Conservation (phyloP, 2,329 filamentous ascomycete species). For the Apiospora hydei region DNA sequence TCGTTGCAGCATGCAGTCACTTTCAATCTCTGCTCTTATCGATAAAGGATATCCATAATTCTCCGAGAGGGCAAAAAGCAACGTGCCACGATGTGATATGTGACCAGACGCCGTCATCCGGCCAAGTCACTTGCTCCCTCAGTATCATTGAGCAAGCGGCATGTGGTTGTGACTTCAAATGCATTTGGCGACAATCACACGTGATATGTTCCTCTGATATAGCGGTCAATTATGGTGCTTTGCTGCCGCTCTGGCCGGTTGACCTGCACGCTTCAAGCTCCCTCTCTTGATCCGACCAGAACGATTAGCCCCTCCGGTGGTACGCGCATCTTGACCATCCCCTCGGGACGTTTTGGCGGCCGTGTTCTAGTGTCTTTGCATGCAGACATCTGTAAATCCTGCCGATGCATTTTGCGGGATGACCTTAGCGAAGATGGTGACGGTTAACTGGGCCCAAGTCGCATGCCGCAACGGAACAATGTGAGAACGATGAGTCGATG, state of each 20-base stretch:
- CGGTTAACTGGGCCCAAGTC: background rate
- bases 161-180: background rate
- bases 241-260: background rate
- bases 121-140: background rate
- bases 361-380: background rate
- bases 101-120: background rate
- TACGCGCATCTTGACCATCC: background rate
- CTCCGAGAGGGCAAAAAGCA: background rate
- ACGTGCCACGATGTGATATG: constrained; percentile 1
- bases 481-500: background rate
- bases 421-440: background rate
- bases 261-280: background rate
- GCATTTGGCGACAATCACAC: background rate
- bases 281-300: background rate
- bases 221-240: background rate
- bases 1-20: background rate
- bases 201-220: background rate
- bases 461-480: background rate
- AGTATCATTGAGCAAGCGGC: background rate
- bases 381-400: background rate
- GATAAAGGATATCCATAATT: background rate
- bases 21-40: background rate
- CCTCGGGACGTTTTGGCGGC: background rate
- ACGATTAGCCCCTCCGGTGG: background rate
- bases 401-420: background rate